These are phyloP conservation scores for Sphaceloma murrayae DNA, from an alignment of 2,329 filamentous ascomycete species.

Conservation along the genomic window DNA sequence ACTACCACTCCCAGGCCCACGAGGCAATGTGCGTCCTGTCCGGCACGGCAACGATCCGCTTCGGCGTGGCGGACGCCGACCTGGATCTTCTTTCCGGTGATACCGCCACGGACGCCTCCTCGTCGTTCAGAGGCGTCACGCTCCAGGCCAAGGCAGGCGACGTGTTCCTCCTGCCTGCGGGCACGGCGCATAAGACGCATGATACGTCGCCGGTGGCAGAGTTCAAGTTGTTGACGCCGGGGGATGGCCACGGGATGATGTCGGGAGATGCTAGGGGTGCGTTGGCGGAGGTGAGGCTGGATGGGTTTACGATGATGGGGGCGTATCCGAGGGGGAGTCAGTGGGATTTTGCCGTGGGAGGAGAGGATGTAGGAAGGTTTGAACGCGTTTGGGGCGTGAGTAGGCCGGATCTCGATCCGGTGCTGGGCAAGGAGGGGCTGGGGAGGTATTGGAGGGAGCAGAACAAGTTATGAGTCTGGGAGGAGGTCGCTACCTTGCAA, in stretches of 20 bases:
- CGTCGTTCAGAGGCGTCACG: constrained; percentile 42
- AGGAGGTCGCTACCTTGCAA: no score
- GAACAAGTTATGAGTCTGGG: not conserved
- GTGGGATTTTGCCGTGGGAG: constrained; percentile 45
- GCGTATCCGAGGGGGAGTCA: constrained; percentile 41
- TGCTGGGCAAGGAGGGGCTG: constrained; percentile 34
- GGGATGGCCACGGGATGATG: constrained; percentile 32
- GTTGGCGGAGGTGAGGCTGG: constrained; percentile 31
- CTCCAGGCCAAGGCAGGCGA: constrained; percentile 44
- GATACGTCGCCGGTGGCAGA: constrained; percentile 32
- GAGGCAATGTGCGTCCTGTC: constrained; percentile 51
- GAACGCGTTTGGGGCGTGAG: constrained; percentile 38
- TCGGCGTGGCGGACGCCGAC: constrained; percentile 44
- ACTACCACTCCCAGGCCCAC: constrained; percentile 49
- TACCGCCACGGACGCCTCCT: constrained; percentile 21
- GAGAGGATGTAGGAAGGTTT: constrained; percentile 35
- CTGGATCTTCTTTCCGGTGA: constrained; percentile 33
- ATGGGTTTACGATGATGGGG: constrained; percentile 49
- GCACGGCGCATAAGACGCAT: constrained; percentile 47
- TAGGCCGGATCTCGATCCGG: constrained; percentile 40
- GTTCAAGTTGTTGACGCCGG: constrained; percentile 39
- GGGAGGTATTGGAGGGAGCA: constrained; percentile 25
- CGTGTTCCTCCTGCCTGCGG: constrained; percentile 50
- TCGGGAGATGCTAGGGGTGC: constrained; percentile 28
- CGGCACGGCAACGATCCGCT: constrained; percentile 45